phyloP scores from a whole-genome alignment of 352 stramenopile species.

The Plasmopara halstedii region DNA sequence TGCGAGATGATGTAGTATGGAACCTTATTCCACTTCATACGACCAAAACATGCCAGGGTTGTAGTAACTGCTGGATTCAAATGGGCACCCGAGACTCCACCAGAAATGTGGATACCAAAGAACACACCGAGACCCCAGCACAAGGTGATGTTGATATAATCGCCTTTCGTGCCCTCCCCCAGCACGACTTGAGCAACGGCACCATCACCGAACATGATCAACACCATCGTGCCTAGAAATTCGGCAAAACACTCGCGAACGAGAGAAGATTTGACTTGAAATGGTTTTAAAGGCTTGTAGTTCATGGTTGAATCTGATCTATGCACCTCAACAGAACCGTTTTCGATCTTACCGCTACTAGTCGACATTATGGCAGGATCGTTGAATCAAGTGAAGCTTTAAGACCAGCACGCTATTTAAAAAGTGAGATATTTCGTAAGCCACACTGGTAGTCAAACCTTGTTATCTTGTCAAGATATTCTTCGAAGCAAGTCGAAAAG shows the following conservation, averaged over 20 bases:
- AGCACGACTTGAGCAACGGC: constrained; percentile 59
- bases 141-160: constrained; percentile 64
- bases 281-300: constrained; percentile 22
- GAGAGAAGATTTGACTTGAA: constrained; percentile 31
- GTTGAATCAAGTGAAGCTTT: neutral
- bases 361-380: constrained; percentile 4
- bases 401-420: neutral
- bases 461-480: too few relatives aligned
- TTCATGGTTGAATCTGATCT: constrained; percentile 15
- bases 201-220: constrained; percentile 61
- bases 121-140: constrained; percentile 70
- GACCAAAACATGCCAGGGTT: constrained; percentile 37
- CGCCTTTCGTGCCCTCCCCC: constrained; percentile 39
- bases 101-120: constrained; percentile 53
- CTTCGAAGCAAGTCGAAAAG: too few relatives aligned
- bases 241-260: constrained; percentile 51
- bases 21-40: constrained; percentile 49
- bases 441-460: too few relatives aligned
- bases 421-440: neutral
- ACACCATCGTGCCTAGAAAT: constrained; percentile 52
- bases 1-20: constrained; percentile 48
- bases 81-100: constrained; percentile 49
- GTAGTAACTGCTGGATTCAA: constrained; percentile 62
- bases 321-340: constrained; percentile 26
- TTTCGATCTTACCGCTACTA: constrained; percentile 31